Evolutionary conservation across 148 eudicot species (phyloP).

Genomic region (Agrostemma githago): DNA sequence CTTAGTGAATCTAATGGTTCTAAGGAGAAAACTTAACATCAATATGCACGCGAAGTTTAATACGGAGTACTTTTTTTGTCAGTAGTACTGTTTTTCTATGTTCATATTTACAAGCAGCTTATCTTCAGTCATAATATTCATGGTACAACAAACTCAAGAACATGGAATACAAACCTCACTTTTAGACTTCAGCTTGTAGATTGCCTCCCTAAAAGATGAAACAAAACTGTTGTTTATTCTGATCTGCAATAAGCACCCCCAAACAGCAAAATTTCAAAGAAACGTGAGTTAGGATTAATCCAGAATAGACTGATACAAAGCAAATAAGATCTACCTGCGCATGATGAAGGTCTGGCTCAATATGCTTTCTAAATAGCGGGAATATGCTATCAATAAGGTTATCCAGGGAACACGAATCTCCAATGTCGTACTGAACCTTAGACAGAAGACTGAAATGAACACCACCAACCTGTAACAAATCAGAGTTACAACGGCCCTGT

Average conservation of each 20-base stretch:
- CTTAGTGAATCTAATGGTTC: no score
- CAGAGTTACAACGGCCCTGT: neutral
- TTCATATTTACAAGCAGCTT: constrained; percentile 2
- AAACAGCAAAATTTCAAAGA: constrained; percentile 17
- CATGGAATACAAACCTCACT: constrained; percentile 64
- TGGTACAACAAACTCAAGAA: neutral
- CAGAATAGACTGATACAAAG: constrained; percentile 1
- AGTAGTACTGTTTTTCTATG: neutral
- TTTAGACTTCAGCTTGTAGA: constrained; percentile 95
- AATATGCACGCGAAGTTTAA: neutral
- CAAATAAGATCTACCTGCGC: constrained; percentile 62
- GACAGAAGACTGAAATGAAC: constrained; percentile 99
- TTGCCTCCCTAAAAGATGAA: constrained; percentile 96
- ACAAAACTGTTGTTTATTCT: constrained; percentile 97
- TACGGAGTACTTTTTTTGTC: neutral
- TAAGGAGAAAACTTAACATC: neutral
- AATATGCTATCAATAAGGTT: constrained; percentile 95
- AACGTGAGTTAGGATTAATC: neutral
- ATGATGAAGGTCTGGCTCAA: constrained; percentile 99
- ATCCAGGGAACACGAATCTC: constrained; percentile 91
- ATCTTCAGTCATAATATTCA: constrained; percentile 7
- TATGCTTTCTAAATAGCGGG: constrained; percentile 92
- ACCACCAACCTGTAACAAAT: constrained; percentile 79
- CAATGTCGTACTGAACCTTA: constrained; percentile 95
- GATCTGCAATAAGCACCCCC: constrained; percentile 59